Base-by-base conservation (phyloP, 2,329 filamentous ascomycete genomes). In the Colletotrichum sp. region DNA sequence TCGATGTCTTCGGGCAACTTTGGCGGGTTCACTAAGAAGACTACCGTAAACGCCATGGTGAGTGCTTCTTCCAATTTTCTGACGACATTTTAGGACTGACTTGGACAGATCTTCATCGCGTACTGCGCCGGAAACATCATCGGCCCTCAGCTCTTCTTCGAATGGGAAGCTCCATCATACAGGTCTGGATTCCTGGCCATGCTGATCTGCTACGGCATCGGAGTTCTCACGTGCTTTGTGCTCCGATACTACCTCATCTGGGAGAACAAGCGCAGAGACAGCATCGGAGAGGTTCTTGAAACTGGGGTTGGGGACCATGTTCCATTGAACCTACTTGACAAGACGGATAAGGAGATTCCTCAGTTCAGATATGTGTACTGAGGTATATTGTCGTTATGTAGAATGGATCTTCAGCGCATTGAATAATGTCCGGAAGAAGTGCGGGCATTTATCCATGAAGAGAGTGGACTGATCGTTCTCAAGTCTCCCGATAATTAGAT, bases 1-100 rank as follows among this genome's bases (percentile, higher is more conserved):
- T 89, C 91, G 0, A 95, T 93, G 93, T 92, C 94, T 69, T 88
- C 94, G 6, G 91, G 89, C 8, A 95, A 95, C 82, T 94, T 92
- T 1, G 93, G 88, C 0, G 93, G 93, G 8, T 90, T 89, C 15
- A 94, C 92, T 5, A 94, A 95, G 83, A 93, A 92, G 79, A 87
- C 90, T 63, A 88, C 92, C 44, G 92, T 93, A 87, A 90, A 91
- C 0, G 87, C 89, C 0, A 60, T 75, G 59, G 72, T 71, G 34
- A 16, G 65, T 21, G 16, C 10, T 8, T 6, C 10, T 13, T 5
- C 6, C 52, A 18, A 24, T 52, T 21, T 49, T 13, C 7, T 30
- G 10, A 8, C 3, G 32, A 8, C 7, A 13, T 36, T 13, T 13
- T 2, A n/a, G 3, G 16, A 5, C 72, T 70, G 59, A 65, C 21